Evolutionary conservation across 2,329 filamentous ascomycete species (phyloP), one percentile per base, ranked within the genome.

Genomic region (Colletotrichum ledebouriae): DNA sequence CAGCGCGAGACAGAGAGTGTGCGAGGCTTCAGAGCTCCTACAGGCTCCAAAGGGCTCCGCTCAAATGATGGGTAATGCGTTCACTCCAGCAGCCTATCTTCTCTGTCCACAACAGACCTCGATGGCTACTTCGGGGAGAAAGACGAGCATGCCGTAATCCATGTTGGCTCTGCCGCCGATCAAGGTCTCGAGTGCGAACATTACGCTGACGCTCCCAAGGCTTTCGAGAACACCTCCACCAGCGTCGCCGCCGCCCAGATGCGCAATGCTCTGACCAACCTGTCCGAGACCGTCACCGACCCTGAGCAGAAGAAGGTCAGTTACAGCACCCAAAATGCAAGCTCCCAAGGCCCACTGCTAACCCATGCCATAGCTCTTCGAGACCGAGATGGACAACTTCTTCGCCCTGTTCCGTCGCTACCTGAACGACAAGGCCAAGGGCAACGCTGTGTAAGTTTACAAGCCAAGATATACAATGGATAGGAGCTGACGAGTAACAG

Each of bases 351-450:
- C 7, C 44, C 22, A 34, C 47, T 29, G 59, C 70, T 76, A 67
- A 75, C 69, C 47, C 12, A 3, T 33, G 15, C 3, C 44, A 74
- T 73, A 93, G 93, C 90, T 97, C 73, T 98, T 98, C 82, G 95
- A 98, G 85, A 97, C 94, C 4, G 95, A 99, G 85, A 98, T 98
- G 94, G 96, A 99, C 89, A 99, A 99, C 90, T 99, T 99, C 88
- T 99, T 99, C 80, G 92, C 94, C 70, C 92, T 99, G 71, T 99
- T 99, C 91, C 92, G 96, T 79, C 90, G 96, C 83, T 99, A 98
- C 84, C 86, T 99, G 72, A 98, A 98, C 80, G 96, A 98, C 86
- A 97, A 98, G 87, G 95, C 96, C 78, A 98, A 98, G 90, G 94
- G 95, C 81, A 98, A 96, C 80, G 90, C 90, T 59, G 89, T 96